These are phyloP conservation scores for Psidium friedrichsthalianum DNA, from an alignment of 345 rosid genomes.

Conservation along the genomic window DNA sequence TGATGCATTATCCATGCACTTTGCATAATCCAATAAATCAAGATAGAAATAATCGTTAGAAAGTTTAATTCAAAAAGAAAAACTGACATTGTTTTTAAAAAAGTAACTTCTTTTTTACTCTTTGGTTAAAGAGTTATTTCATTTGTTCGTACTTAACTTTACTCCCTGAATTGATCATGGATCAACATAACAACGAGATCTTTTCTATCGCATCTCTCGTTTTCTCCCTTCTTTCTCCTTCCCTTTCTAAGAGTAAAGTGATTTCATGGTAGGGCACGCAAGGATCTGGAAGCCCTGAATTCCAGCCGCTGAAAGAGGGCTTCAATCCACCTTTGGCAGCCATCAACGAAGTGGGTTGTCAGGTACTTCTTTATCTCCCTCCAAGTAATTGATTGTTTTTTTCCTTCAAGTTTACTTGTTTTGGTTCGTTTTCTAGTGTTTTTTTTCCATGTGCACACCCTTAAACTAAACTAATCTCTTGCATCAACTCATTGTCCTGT, in stretches of 20 bases:
- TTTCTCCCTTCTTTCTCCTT: not conserved
- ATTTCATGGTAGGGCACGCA: not conserved
- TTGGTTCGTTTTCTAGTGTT: not conserved
- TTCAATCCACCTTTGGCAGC: conserved; percentile 1
- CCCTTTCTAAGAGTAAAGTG: not conserved
- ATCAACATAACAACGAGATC: not conserved
- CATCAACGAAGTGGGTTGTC: conserved; percentile 6
- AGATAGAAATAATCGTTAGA: too few relatives aligned
- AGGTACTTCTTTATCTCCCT: not conserved
- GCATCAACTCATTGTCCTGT: not conserved
- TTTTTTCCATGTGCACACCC: not conserved
- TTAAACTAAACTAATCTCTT: not conserved
- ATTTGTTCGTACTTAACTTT: not conserved
- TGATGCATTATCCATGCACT: not conserved
- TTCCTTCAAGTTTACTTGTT: not conserved
- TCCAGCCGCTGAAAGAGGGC: not conserved
- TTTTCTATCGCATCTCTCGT: not conserved
- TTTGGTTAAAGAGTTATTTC: too few relatives aligned
- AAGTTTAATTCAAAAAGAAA: too few relatives aligned
- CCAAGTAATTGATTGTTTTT: not conserved
- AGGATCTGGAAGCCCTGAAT: not conserved
- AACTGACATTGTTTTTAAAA: too few relatives aligned
- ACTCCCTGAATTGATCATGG: not conserved
- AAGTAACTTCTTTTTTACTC: too few relatives aligned
- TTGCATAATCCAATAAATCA: not conserved